These are phyloP conservation scores for Phytopythium chamaehyphon DNA, from an alignment of 352 stramenopile genomes.

Conservation along the genomic window DNA sequence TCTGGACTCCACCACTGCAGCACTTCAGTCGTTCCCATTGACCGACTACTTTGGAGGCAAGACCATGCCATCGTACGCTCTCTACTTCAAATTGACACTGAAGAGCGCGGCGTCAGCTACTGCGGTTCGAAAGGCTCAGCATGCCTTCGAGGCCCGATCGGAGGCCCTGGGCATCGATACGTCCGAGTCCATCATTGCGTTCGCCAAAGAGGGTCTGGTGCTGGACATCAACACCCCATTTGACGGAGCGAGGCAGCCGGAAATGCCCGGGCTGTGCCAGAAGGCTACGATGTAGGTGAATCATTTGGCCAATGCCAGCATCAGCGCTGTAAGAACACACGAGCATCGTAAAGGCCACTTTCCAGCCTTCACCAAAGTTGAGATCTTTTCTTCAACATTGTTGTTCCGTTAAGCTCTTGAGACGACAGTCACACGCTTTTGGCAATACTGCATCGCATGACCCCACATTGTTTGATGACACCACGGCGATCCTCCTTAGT, in stretches of 20 bases:
- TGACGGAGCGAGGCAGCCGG: neutral
- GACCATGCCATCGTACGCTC: neutral
- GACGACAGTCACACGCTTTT: too few species aligned
- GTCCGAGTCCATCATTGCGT: slow-evolving; percentile 10
- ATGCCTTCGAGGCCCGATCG: slow-evolving; percentile 7
- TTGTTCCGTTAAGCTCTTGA: too few species aligned
- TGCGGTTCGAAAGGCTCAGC: slow-evolving; percentile 8
- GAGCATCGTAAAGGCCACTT: too few species aligned
- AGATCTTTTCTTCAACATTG: too few species aligned
- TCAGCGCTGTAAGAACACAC: too few species aligned
- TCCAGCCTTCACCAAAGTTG: too few species aligned
- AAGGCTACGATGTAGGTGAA: too few species aligned
- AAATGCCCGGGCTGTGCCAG: neutral
- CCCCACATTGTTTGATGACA: too few species aligned
- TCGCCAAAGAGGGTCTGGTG: slow-evolving; percentile 10
- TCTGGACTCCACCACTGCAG: neutral
- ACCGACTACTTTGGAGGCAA: slow-evolving; percentile 4
- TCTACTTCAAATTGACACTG: slow-evolving; percentile 4
- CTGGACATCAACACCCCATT: neutral
- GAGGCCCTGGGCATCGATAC: slow-evolving; percentile 2
- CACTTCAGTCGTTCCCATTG: neutral
- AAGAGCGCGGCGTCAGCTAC: slow-evolving; percentile 2
- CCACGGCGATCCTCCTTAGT: too few species aligned
- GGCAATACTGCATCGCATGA: too few species aligned
- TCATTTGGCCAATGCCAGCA: too few species aligned